Percentiles rank a stretch among this genome's conserved stretches.
Evolutionary conservation across 306 rosid species (phyloP).

Genomic region (Alnus rubra): DNA sequence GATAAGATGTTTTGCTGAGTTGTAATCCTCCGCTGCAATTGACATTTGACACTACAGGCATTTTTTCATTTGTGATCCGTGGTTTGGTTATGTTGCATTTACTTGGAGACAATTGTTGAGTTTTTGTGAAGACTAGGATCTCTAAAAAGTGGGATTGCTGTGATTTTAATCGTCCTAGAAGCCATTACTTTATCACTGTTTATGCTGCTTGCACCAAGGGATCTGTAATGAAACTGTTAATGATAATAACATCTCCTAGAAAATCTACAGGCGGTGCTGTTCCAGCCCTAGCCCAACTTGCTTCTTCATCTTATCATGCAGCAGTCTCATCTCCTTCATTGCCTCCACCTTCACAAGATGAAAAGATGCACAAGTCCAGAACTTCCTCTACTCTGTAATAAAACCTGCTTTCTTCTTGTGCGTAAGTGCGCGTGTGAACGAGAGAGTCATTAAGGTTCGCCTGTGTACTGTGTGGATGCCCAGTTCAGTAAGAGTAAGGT

Average conservation of each 20-base stretch:
- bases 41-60: background rate
- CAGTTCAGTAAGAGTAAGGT: constrained; percentile 20
- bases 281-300: constrained; percentile 81
- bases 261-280: constrained; percentile 72
- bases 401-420: constrained; percentile 18
- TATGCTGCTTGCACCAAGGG: background rate
- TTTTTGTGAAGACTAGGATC: background rate
- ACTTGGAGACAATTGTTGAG: background rate
- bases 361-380: constrained; percentile 64
- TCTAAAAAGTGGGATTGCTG: background rate
- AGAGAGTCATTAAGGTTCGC: constrained; percentile 12
- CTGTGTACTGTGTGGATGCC: constrained; percentile 24
- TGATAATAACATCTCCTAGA: constrained; percentile 9
- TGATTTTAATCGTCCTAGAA: background rate
- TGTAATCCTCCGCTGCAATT: background rate
- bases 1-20: background rate
- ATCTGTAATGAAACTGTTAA: background rate
- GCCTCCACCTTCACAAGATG: constrained; percentile 52
- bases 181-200: background rate
- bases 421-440: constrained; percentile 3
- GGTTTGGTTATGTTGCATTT: background rate
- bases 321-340: constrained; percentile 44
- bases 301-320: constrained; percentile 78
- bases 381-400: constrained; percentile 59
- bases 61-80: background rate